A percentile compares a stretch with the other conserved stretches of the same genome.
phyloP scores from a whole-genome alignment of 352 stramenopile genomes.

The Globisporangium spiculum region DNA sequence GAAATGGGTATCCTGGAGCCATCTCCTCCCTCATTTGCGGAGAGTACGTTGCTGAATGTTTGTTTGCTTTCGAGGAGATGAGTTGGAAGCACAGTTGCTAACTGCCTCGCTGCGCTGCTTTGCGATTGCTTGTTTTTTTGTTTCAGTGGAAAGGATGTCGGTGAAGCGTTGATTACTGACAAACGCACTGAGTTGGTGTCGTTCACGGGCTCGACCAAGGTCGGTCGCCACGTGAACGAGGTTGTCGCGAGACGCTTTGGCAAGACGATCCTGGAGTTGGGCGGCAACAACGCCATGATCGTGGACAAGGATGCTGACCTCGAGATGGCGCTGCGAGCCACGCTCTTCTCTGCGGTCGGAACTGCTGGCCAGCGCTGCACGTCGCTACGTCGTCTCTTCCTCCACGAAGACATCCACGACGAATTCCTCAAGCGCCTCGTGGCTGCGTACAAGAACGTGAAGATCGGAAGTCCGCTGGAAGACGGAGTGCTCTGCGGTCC shows the following conservation, averaged over 20 bases:
- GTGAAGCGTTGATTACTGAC: slow-evolving; percentile 84
- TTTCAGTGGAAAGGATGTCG: slow-evolving; percentile 67
- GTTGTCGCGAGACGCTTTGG: slow-evolving; percentile 88
- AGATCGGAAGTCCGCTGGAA: slow-evolving; percentile 87
- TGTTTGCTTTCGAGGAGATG: background rate
- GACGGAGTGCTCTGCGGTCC: slow-evolving; percentile 84
- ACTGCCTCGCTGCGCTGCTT: background rate
- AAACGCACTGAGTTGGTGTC: slow-evolving; percentile 88
- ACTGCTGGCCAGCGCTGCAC: slow-evolving; percentile 92
- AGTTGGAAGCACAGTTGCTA: background rate
- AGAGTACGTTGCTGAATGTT: slow-evolving; percentile 24
- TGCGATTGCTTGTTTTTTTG: background rate
- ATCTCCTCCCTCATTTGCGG: slow-evolving; percentile 86
- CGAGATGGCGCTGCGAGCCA: slow-evolving; percentile 88
- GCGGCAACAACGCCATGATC: slow-evolving; percentile 94
- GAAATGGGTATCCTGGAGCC: slow-evolving; percentile 78
- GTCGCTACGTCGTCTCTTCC: slow-evolving; percentile 87
- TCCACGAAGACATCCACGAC: slow-evolving; percentile 91
- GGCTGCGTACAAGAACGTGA: slow-evolving; percentile 85
- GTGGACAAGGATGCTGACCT: slow-evolving; percentile 90
- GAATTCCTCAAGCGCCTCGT: slow-evolving; percentile 83
- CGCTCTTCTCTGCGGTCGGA: slow-evolving; percentile 89
- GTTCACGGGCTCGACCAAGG: slow-evolving; percentile 90
- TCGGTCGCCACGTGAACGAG: slow-evolving; percentile 85
- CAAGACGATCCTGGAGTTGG: slow-evolving; percentile 90